Conservation (phyloP, 1,284 basidiomycete species). For the Schizophyllum amplum region DNA sequence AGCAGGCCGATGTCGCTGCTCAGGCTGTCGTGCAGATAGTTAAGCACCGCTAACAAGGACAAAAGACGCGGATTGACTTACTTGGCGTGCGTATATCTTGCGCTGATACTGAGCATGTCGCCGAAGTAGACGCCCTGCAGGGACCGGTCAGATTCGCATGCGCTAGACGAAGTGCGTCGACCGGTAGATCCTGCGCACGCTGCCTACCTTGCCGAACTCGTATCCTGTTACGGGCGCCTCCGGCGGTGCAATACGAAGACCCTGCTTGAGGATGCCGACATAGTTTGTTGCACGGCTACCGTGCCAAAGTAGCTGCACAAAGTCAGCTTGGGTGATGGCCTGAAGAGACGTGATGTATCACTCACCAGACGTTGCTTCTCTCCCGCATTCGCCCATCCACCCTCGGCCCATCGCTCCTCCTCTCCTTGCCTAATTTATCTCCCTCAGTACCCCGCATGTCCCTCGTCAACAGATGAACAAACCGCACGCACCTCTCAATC, state of each 20-base stretch:
- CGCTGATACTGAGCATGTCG: slow-evolving; percentile 48
- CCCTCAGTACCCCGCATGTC: too few species aligned
- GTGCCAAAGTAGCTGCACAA: slow-evolving; percentile 66
- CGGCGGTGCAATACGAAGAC: slow-evolving; percentile 60
- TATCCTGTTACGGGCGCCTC: slow-evolving; percentile 52
- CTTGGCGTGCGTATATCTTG: slow-evolving; percentile 49
- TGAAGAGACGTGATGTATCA: too few species aligned
- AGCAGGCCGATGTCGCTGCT: slow-evolving; percentile 44
- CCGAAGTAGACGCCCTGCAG: slow-evolving; percentile 47
- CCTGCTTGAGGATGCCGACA: slow-evolving; percentile 59
- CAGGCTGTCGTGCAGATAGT: slow-evolving; percentile 25
- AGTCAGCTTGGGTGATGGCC: too few species aligned
- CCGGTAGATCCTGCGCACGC: too few species aligned
- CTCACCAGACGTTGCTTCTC: slow-evolving; percentile 47
- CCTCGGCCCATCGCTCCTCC: slow-evolving; percentile 41
- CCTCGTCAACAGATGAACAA: too few species aligned
- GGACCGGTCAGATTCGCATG: too few species aligned
- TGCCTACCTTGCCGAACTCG: slow-evolving; percentile 51
- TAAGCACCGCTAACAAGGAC: not conserved
- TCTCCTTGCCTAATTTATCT: slow-evolving; percentile 32
- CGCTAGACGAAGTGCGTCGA: too few species aligned
- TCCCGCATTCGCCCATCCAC: slow-evolving; percentile 33
- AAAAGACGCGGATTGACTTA: slow-evolving; percentile 18
- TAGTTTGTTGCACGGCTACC: slow-evolving; percentile 59
- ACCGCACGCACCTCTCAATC: slow-evolving; percentile 38